Percentiles rank a stretch among this genome's conserved stretches.
These are phyloP conservation scores for Venturia asperata DNA, from an alignment of 2,329 filamentous ascomycete species.

Conservation along the genomic window DNA sequence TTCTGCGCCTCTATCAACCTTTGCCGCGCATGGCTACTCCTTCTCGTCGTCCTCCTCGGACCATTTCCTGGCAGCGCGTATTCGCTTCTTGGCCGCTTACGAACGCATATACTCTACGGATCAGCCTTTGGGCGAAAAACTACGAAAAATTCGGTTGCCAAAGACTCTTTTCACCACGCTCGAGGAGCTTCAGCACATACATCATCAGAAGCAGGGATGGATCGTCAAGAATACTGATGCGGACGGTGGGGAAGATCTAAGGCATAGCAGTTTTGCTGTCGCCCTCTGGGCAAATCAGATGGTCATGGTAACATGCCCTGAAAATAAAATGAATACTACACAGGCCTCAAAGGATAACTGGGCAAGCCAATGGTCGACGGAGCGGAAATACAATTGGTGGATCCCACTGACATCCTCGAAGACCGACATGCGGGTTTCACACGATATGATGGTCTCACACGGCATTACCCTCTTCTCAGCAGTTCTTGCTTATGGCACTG, in stretches of 20 bases:
- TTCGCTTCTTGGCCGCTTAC: constrained; percentile 11
- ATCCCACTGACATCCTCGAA: not conserved
- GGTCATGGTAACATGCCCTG: not conserved
- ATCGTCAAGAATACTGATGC: not conserved
- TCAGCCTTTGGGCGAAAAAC: not conserved
- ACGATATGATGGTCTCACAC: constrained; percentile 13
- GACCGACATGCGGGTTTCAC: not conserved
- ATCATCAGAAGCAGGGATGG: constrained; percentile 3
- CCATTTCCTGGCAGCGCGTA: constrained; percentile 1
- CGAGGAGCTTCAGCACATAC: not conserved
- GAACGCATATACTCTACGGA: constrained; percentile 10
- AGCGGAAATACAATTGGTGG: constrained; percentile 11
- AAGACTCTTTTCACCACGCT: not conserved
- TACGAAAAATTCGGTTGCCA: constrained; percentile 7
- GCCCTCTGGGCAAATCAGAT: constrained; percentile 1
- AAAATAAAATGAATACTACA: not conserved
- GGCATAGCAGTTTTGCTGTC: not conserved
- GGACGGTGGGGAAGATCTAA: not conserved
- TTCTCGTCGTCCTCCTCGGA: not conserved
- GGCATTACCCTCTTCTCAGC: constrained; percentile 12
- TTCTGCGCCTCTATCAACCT: not conserved
- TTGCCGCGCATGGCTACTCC: constrained; percentile 1
- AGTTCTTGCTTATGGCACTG: not conserved
- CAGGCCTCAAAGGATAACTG: not conserved
- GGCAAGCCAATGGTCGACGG: not conserved